A percentile compares a stretch with the other conserved stretches of the same genome.
These are phyloP conservation scores for Urtica urens DNA, from an alignment of 306 rosid species.

Conservation along the genomic window DNA sequence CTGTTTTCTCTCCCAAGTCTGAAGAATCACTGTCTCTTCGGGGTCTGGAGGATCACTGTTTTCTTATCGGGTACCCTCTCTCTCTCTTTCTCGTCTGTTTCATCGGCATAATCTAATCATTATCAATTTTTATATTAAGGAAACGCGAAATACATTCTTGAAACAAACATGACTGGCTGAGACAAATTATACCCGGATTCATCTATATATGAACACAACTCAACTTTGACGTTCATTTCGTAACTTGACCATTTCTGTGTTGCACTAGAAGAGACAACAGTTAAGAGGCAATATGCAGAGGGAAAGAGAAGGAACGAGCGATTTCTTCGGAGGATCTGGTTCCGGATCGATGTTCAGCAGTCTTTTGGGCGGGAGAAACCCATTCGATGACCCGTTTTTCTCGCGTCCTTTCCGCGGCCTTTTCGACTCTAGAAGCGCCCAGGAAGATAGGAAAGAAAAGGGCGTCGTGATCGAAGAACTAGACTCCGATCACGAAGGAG, in stretches of 20 bases:
- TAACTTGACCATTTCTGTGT: too few relatives aligned
- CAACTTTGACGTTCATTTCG: too few relatives aligned
- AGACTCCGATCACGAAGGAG: constrained; percentile 38
- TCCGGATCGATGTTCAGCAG: constrained; percentile 32
- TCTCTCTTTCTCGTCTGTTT: neutral
- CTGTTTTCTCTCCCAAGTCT: too few relatives aligned
- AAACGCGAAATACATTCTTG: too few relatives aligned
- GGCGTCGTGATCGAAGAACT: constrained; percentile 58
- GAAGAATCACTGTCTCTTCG: too few relatives aligned
- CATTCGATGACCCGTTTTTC: constrained; percentile 79
- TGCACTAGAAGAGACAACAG: constrained; percentile 9
- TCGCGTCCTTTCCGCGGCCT: constrained; percentile 36
- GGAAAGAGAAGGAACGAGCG: constrained; percentile 27
- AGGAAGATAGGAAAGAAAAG: constrained; percentile 22
- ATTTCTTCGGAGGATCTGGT: constrained; percentile 36
- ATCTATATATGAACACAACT: too few relatives aligned
- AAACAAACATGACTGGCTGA: too few relatives aligned
- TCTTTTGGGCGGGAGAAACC: constrained; percentile 55
- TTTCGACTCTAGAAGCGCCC: constrained; percentile 18
- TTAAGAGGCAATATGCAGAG: constrained; percentile 33
- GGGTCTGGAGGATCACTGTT: too few relatives aligned
- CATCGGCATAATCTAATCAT: neutral
- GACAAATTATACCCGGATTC: too few relatives aligned
- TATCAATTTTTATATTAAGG: neutral
- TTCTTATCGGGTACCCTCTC: too few relatives aligned